These are phyloP conservation scores for Tephrocybe sp. DNA, from an alignment of 768 basidiomycete genomes.

Conservation along the genomic window DNA sequence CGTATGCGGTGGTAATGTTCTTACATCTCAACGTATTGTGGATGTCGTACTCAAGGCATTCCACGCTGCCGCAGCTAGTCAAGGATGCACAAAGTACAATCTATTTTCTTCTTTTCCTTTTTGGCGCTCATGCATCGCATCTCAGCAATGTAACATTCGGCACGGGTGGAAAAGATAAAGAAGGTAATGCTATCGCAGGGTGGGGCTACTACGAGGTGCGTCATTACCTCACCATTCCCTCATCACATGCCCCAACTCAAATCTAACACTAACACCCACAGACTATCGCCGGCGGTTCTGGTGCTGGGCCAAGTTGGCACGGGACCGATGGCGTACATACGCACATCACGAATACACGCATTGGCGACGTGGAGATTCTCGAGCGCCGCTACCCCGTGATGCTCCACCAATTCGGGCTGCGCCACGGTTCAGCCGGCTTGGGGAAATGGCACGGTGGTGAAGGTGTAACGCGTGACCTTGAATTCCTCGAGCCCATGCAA, in stretches of 20 bases:
- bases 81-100: slow-evolving; percentile 88
- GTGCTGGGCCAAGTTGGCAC: slow-evolving; percentile 87
- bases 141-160: slow-evolving; percentile 86
- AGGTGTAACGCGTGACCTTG: slow-evolving; percentile 81
- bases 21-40: slow-evolving; percentile 91
- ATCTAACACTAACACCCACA: slow-evolving; percentile 34
- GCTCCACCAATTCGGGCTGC: slow-evolving; percentile 78
- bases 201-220: slow-evolving; percentile 89
- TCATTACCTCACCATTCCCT: slow-evolving; percentile 7
- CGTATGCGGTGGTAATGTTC: slow-evolving; percentile 91
- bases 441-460: slow-evolving; percentile 82
- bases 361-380: slow-evolving; percentile 91
- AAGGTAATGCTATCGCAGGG: slow-evolving; percentile 72
- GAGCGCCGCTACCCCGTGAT: slow-evolving; percentile 94
- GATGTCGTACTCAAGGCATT: slow-evolving; percentile 94
- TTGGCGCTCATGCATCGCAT: slow-evolving; percentile 1
- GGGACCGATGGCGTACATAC: slow-evolving; percentile 94
- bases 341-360: slow-evolving; percentile 91
- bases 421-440: slow-evolving; percentile 65
- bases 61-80: slow-evolving; percentile 87
- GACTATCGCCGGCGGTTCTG: slow-evolving; percentile 95
- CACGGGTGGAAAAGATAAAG: slow-evolving; percentile 80
- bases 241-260: slow-evolving; percentile 3
- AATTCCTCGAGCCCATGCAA: slow-evolving; percentile 78
- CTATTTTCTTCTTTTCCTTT: slow-evolving; percentile 9